A percentile compares a stretch with the other conserved stretches of the same genome.
Evolutionary conservation across 2,329 filamentous ascomycete genomes (phyloP).

Genomic region (Didymellaceae sp.): DNA sequence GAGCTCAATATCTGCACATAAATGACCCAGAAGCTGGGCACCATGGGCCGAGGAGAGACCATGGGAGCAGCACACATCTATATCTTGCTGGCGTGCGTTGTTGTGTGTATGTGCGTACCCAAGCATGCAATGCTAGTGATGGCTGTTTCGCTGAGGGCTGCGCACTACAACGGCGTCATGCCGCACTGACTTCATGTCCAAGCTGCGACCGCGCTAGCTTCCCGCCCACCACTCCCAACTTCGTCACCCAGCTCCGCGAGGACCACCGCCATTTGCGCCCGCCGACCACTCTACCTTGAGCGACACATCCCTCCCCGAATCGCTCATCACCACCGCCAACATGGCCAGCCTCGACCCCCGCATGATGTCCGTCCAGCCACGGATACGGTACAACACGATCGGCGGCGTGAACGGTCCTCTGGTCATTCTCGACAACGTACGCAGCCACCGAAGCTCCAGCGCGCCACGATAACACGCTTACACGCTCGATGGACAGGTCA

Average conservation of each 20-base stretch:
- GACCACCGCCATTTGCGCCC: conserved; percentile 26
- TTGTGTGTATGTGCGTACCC: too few relatives aligned
- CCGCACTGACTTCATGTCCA: conserved; percentile 8
- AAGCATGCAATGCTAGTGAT: neutral
- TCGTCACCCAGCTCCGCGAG: conserved; percentile 24
- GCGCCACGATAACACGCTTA: conserved; percentile 28
- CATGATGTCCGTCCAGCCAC: conserved; percentile 67
- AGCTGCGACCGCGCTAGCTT: conserved; percentile 20
- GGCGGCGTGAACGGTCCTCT: conserved; percentile 97
- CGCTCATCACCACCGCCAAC: conserved; percentile 35
- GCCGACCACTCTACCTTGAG: conserved; percentile 21
- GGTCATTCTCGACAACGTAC: conserved; percentile 95
- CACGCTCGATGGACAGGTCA: conserved; percentile 68
- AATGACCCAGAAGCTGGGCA: too few relatives aligned
- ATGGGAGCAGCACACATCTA: too few relatives aligned
- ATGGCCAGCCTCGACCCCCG: conserved; percentile 55
- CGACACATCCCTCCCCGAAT: conserved; percentile 23
- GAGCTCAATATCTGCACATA: too few relatives aligned
- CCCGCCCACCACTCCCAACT: conserved; percentile 35
- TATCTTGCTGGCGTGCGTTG: too few relatives aligned
- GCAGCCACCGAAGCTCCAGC: conserved; percentile 42
- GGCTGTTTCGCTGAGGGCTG: neutral
- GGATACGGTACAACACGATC: conserved; percentile 96
- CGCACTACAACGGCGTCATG: conserved; percentile 17
- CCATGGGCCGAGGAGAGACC: too few relatives aligned